These are phyloP conservation scores for Didymella pomorum DNA, from an alignment of 2,329 filamentous ascomycete species.

Conservation along the genomic window DNA sequence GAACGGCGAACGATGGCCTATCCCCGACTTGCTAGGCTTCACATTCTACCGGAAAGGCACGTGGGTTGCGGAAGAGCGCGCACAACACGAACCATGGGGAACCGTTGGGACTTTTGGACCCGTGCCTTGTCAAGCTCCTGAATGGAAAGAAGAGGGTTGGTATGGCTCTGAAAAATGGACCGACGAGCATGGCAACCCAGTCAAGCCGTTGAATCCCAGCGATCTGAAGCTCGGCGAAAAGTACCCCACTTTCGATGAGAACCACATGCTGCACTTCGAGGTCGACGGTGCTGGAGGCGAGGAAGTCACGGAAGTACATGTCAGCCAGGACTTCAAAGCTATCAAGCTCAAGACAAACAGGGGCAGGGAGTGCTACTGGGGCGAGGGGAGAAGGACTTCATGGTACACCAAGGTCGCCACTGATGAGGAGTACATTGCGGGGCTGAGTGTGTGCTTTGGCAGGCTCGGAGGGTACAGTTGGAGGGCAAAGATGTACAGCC, in stretches of 20 bases:
- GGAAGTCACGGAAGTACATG: neutral
- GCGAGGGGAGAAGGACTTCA: neutral
- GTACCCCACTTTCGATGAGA: neutral
- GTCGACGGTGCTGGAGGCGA: neutral
- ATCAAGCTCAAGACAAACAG: neutral
- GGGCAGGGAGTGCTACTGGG: neutral
- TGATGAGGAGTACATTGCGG: neutral
- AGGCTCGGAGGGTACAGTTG: neutral
- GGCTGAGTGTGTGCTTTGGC: constrained; percentile 1
- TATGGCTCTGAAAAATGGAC: neutral
- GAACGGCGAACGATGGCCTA: neutral
- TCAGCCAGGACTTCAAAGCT: neutral
- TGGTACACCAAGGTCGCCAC: neutral
- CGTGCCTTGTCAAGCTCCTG: neutral
- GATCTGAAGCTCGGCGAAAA: neutral
- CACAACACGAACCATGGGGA: neutral
- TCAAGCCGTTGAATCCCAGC: neutral
- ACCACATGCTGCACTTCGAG: neutral
- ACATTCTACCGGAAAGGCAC: neutral
- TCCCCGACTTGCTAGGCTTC: neutral
- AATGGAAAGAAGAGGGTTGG: neutral
- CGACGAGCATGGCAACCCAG: neutral
- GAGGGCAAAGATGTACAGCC: neutral
- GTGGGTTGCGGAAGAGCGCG: neutral
- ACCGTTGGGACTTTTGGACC: neutral